Conservation (phyloP, 1,284 basidiomycete species). For the Tranzscheliella williamsii region DNA sequence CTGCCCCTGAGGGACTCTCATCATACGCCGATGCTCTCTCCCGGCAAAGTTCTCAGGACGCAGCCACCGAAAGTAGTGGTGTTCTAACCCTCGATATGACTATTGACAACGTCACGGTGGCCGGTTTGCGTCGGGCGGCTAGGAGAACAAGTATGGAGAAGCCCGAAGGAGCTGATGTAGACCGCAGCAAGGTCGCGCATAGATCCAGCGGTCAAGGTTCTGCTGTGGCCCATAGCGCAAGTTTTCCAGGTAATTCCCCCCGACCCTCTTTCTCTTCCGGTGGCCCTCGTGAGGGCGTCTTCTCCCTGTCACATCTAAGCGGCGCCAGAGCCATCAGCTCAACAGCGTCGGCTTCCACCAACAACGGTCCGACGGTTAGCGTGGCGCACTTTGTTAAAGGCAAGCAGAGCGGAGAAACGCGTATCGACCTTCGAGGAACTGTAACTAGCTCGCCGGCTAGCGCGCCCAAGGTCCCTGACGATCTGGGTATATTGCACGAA, state of each 20-base stretch:
- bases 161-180: constrained; percentile 6
- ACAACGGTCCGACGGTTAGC: constrained; percentile 27
- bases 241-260: constrained; percentile 35
- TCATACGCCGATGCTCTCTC: constrained; percentile 27
- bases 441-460: constrained; percentile 24
- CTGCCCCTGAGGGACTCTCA: constrained; percentile 32
- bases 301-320: constrained; percentile 18
- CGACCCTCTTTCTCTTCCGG: constrained; percentile 22
- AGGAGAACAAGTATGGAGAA: constrained; percentile 40
- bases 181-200: constrained; percentile 6
- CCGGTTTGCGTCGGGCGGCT: constrained; percentile 44
- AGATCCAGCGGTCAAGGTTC: constrained; percentile 5
- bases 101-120: constrained; percentile 34
- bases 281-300: constrained; percentile 28
- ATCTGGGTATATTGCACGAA: constrained; percentile 5
- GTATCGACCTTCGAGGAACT: constrained; percentile 37
- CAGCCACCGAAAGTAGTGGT: constrained; percentile 4
- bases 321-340: constrained; percentile 5
- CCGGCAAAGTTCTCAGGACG: constrained; percentile 13
- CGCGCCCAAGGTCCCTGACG: not conserved
- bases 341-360: constrained; percentile 23
- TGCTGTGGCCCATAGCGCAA: constrained; percentile 37
- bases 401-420: constrained; percentile 35
- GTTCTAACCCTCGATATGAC: constrained; percentile 6
- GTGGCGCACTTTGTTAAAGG: constrained; percentile 37